Base-by-base conservation (phyloP, 2,329 filamentous ascomycete genomes). In the Hypoxylon sp. region DNA sequence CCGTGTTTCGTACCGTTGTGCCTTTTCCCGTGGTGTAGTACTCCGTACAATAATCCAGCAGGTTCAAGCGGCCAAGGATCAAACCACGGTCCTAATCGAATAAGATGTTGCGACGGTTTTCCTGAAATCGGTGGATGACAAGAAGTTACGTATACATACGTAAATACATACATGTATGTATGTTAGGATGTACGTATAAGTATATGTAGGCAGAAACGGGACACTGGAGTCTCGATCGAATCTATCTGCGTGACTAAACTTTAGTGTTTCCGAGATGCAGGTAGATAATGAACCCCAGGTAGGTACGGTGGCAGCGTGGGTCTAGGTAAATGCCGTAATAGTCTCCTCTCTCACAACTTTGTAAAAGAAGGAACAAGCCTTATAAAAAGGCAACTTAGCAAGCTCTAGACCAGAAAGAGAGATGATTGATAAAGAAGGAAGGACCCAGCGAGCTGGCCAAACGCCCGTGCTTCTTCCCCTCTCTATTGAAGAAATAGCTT, bases 241-340 rank as follows among this genome's bases (percentile, higher is more conserved):
- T 50, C 52, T 53, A 55, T 48, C 36, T 30, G 51, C 11, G 34
- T 43, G 25, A 58, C 63, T 69, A 64, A 61, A 53, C 11, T 25
- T 64, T 67, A 63, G 63, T 55, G 56, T 67, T 66, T 60, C 60
- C 60, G 51, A 62, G 55, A 23, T 69, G 59, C 50, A 55, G 66
- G 49, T 55, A 65, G 25, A 51, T 59, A 25, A 49, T 43, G 45
- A 32, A 36, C 38, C 34, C 34, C 45, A 63, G 49, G 50, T 17
- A 38, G 30, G 43, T 57, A 43, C 53, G 30, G 53, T 57, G 28
- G 10, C 13, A 46, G 53, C 36, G 6, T 30, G 13, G 14, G 34
- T 13, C 38, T 17, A 43, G 17, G 52, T 10, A 45, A 25, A 52
- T 63, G 46, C 46, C 46, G 56, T 60, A n/a, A 11, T 13, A 50